A percentile compares a stretch with the other conserved stretches of the same genome.
Evolutionary conservation across 129 eudicot species (phyloP).

Genomic region (Smallanthus sonchifolius): DNA sequence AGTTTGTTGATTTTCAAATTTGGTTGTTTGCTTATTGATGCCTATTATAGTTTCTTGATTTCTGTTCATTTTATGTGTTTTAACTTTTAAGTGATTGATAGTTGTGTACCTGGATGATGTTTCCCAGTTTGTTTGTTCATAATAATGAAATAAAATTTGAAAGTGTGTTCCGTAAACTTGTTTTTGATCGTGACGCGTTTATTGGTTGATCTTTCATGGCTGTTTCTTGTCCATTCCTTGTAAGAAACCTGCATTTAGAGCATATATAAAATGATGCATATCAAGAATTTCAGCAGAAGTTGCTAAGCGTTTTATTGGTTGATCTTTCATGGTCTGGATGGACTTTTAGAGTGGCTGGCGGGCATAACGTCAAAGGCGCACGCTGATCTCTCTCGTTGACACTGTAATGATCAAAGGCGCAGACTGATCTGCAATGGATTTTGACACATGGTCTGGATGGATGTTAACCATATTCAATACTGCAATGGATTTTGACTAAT

Average conservation of each 20-base stretch:
- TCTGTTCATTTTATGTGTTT: slow-evolving; percentile 6
- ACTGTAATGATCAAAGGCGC: no score
- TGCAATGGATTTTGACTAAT: no score
- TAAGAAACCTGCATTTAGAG: neutral
- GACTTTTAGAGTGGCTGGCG: no score
- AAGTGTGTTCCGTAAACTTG: neutral
- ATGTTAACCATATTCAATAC: no score
- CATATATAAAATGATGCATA: no score
- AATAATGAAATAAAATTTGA: slow-evolving; percentile 16
- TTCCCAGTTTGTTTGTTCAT: slow-evolving; percentile 5
- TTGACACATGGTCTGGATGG: no score
- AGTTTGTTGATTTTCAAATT: neutral
- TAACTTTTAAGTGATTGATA: neutral
- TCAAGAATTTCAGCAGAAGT: no score
- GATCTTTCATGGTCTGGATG: no score
- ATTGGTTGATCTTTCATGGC: neutral
- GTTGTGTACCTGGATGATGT: slow-evolving; percentile 18
- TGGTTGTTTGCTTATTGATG: slow-evolving; percentile 9
- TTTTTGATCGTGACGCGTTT: neutral
- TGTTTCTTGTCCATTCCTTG: neutral
- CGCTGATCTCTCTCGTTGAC: no score
- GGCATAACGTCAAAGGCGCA: no score
- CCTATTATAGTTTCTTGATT: slow-evolving; percentile 13
- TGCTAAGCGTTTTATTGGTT: no score
- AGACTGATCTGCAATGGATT: no score